A percentile compares a stretch with the other conserved stretches of the same genome.
phyloP scores from a whole-genome alignment of 176 grass and related monocot genomes.

The Eleusine indica region DNA sequence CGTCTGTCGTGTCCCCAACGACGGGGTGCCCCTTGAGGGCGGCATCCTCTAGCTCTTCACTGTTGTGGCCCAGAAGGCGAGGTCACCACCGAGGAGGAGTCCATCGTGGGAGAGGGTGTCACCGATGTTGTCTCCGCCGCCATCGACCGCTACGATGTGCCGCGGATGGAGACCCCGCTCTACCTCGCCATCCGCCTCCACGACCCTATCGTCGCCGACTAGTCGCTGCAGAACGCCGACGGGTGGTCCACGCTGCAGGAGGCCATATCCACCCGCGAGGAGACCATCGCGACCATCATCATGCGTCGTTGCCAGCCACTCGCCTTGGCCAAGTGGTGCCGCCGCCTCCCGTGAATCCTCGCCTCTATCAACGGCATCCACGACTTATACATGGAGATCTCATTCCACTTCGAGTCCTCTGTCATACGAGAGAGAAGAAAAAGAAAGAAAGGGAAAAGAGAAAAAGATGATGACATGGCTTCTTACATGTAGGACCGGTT shows the following conservation, averaged over 20 bases:
- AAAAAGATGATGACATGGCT: no score
- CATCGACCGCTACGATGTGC: conserved; percentile 91
- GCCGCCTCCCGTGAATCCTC: conserved; percentile 81
- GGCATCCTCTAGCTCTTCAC: no score
- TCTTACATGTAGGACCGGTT: no score
- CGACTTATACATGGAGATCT: conserved; percentile 99
- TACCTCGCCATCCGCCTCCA: conserved; percentile 86
- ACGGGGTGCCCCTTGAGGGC: no score
- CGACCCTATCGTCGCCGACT: conserved; percentile 77
- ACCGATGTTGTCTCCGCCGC: conserved; percentile 70
- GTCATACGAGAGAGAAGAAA: conserved; percentile 51
- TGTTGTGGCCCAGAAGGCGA: conserved; percentile 30
- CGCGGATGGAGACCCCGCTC: conserved; percentile 80
- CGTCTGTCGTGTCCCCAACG: no score
- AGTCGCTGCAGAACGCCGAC: conserved; percentile 92
- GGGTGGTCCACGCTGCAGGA: conserved; percentile 96
- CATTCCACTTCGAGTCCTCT: conserved; percentile 98
- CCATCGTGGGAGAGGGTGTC: conserved; percentile 58
- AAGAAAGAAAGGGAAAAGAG: no score
- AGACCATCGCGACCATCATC: conserved; percentile 84
- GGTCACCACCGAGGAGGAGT: conserved; percentile 68
- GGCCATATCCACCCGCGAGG: conserved; percentile 82
- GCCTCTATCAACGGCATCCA: conserved; percentile 71
- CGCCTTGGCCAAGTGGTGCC: conserved; percentile 99
- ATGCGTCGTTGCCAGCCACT: conserved; percentile 93